Conservation (phyloP, 257 asterid genomes). For the Nicotiana otophora region DNA sequence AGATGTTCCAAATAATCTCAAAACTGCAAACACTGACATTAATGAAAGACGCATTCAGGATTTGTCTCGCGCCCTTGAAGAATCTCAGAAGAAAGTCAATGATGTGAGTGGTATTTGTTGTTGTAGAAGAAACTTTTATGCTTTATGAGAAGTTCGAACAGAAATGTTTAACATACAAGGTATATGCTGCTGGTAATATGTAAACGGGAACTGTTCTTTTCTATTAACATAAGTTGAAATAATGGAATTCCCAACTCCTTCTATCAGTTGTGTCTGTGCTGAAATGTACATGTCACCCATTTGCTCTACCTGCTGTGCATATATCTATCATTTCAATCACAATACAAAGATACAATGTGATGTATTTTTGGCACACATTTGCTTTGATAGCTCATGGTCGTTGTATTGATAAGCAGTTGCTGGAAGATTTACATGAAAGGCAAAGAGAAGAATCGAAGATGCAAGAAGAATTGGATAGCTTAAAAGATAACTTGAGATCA, state of each 20-base stretch:
- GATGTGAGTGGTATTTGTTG: conserved; percentile 47
- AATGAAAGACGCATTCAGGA: conserved; percentile 75
- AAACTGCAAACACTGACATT: conserved; percentile 43
- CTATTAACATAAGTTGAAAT: neutral
- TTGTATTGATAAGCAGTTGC: conserved; percentile 49
- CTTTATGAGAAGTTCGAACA: neutral
- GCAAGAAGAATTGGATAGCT: conserved; percentile 60
- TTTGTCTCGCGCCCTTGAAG: conserved; percentile 81
- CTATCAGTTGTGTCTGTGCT: neutral
- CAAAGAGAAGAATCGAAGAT: conserved; percentile 52
- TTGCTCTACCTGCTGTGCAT: conserved; percentile 6
- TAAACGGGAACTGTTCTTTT: neutral
- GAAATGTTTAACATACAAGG: neutral
- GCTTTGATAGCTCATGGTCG: neutral
- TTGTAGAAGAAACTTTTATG: neutral
- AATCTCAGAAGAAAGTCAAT: conserved; percentile 59
- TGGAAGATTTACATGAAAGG: conserved; percentile 66
- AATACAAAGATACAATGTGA: neutral
- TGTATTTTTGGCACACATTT: neutral
- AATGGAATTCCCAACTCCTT: neutral
- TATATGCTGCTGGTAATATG: neutral
- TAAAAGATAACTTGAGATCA: conserved; percentile 53
- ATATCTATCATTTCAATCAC: neutral
- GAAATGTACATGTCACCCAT: neutral
- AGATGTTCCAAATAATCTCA: conserved; percentile 47